Base-by-base conservation (phyloP, 2,329 filamentous ascomycete genomes). In the Botryotinia calthae region DNA sequence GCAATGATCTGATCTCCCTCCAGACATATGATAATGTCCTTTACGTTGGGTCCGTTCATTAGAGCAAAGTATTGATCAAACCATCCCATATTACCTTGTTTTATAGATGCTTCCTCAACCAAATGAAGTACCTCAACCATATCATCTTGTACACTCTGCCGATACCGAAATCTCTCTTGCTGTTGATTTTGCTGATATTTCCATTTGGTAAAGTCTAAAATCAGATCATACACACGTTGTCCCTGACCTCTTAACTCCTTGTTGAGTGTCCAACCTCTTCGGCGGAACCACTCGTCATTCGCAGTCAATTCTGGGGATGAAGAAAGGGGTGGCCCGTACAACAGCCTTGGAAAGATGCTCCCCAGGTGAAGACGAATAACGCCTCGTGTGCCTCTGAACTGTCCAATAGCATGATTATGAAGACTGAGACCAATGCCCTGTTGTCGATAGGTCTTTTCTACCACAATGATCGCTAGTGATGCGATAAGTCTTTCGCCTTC, bases 1-100 rank as follows among this genome's bases (percentile, higher is more conserved):
- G 87, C 87, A 28, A 89, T 83, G 63, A 90, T 83, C 2, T 78
- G 82, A 31, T 82, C 81, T 42, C 84, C 83, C 61, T 87, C 84
- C 25, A 87, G 77, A 2, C 85, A 87, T 34, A 89, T 75, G n/a
- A 90, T 78, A 69, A 90, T 84, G 75, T 89, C 86, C 64, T 82
- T 82, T 56, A 88, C 82, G 74, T 85, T 82, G 67, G 82, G 82
- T 12, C 84, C 84, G 75, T 85, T 83, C 62, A 83, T 84, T 16
- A 88, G 82, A 75, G 83, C 84, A 72, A 83, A 84, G 75, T 89
- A 90, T 76, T 89, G 86, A 76, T 90, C 87, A 76, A 86, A 89
- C 86, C 87, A 89, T 61, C 87, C 87, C 76, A 88, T 84, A 62
- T 84, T 83, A 48, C 84, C 82, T 73, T 86, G 84, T 65, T 82